Percentiles rank a stretch among this genome's conserved stretches.
Conservation (phyloP, 768 basidiomycete genomes). For the Mycena capillaripes region DNA sequence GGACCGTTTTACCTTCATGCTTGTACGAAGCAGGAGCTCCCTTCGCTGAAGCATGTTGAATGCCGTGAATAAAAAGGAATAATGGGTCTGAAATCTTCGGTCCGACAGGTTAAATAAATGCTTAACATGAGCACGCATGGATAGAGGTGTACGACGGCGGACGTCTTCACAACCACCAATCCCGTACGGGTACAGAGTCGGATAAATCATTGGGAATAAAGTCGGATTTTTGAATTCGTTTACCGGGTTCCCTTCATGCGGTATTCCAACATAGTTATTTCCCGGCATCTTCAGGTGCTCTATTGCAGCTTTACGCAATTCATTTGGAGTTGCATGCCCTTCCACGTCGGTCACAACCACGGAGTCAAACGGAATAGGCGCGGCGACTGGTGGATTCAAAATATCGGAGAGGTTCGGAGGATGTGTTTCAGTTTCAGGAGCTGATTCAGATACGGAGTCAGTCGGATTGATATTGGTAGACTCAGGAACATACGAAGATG, state of each 20-base stretch:
- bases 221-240: conserved; percentile 42
- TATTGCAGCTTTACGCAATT: not conserved
- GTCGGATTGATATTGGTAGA: too few relatives aligned
- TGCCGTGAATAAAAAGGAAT: too few relatives aligned
- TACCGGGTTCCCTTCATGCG: conserved; percentile 34
- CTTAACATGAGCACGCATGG: not conserved
- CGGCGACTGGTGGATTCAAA: not conserved
- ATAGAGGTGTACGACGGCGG: not conserved
- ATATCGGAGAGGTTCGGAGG: not conserved
- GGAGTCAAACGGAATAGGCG: not conserved
- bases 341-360: conserved; percentile 4
- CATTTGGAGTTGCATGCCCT: not conserved
- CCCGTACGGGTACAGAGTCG: conserved; percentile 45
- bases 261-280: conserved; percentile 32
- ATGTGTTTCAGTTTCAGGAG: too few relatives aligned
- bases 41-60: too few relatives aligned
- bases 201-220: conserved; percentile 45
- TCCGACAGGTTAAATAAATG: too few relatives aligned
- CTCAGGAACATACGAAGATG: not conserved
- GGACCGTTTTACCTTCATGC: too few relatives aligned
- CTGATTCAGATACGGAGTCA: too few relatives aligned
- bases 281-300: not conserved
- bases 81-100: too few relatives aligned
- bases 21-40: too few relatives aligned
- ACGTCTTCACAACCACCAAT: conserved; percentile 40